These are phyloP conservation scores for Leccinum imitatum DNA, from an alignment of 768 basidiomycete genomes.

Conservation along the genomic window DNA sequence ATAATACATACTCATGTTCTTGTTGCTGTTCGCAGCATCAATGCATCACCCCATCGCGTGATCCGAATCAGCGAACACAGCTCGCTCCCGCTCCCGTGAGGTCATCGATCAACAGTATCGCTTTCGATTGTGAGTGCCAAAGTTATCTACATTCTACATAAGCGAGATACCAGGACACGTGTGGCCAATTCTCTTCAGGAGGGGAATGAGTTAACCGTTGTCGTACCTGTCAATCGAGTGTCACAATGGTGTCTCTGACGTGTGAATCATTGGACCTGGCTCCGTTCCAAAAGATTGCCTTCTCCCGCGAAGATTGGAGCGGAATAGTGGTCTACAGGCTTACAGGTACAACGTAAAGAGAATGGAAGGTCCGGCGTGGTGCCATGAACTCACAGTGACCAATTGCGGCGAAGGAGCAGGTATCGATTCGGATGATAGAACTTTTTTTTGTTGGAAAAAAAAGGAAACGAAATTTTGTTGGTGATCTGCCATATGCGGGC, in stretches of 20 bases:
- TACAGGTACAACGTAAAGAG: neutral
- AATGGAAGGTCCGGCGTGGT: neutral
- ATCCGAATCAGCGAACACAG: neutral
- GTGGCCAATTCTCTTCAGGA: neutral
- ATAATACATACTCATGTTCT: neutral
- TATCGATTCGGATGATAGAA: neutral
- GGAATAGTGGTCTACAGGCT: conserved; percentile 1
- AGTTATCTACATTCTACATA: conserved; percentile 5
- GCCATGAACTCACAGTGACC: neutral
- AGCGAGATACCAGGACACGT: conserved; percentile 14
- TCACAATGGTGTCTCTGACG: conserved; percentile 6
- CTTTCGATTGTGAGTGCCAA: neutral
- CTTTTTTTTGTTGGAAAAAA: neutral
- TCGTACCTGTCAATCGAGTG: conserved; percentile 8
- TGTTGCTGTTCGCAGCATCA: conserved; percentile 3
- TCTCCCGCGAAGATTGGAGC: conserved; percentile 30
- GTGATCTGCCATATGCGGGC: neutral
- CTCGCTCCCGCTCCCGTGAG: conserved; percentile 2
- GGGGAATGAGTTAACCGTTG: conserved; percentile 12
- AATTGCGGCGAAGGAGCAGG: neutral
- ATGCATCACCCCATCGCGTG: neutral
- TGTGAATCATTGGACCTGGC: conserved; percentile 21
- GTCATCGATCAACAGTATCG: conserved; percentile 12
- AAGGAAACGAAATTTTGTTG: neutral
- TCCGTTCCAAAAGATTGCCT: conserved; percentile 7